Conservation (phyloP, 2,329 filamentous ascomycete species). For the Xylaria arbuscula region DNA sequence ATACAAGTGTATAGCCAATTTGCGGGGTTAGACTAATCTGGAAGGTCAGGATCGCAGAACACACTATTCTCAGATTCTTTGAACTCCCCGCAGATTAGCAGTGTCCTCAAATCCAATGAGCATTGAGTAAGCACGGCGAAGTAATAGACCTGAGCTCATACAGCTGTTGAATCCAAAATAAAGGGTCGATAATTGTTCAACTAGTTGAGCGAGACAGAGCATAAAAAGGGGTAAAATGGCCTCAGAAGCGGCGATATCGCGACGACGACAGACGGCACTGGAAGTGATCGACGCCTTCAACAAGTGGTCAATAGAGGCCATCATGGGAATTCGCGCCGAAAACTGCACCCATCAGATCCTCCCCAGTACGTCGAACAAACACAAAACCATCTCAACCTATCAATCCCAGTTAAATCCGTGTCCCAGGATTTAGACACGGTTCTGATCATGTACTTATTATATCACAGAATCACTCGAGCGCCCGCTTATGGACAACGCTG, state of each 20-base stretch:
- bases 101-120: background rate
- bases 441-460: background rate
- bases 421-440: background rate
- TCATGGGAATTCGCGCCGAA: slow-evolving; percentile 31
- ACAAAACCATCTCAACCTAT: background rate
- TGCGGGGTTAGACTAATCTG: background rate
- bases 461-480: slow-evolving; percentile 31
- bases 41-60: background rate
- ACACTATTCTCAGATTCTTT: background rate
- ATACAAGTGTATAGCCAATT: background rate
- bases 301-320: slow-evolving; percentile 21
- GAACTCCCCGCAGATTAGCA: background rate
- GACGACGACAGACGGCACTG: slow-evolving; percentile 29
- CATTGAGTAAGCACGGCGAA: background rate
- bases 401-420: background rate
- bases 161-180: background rate
- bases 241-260: slow-evolving; percentile 18
- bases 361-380: slow-evolving; percentile 26
- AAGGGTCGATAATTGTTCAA: background rate
- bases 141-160: background rate
- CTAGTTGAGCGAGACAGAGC: background rate
- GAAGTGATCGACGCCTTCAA: slow-evolving; percentile 34
- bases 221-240: background rate
- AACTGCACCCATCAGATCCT: slow-evolving; percentile 29
- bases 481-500: slow-evolving; percentile 28